Conservation (phyloP, 2,329 filamentous ascomycete genomes). For the Zasmidium citrigriseum region DNA sequence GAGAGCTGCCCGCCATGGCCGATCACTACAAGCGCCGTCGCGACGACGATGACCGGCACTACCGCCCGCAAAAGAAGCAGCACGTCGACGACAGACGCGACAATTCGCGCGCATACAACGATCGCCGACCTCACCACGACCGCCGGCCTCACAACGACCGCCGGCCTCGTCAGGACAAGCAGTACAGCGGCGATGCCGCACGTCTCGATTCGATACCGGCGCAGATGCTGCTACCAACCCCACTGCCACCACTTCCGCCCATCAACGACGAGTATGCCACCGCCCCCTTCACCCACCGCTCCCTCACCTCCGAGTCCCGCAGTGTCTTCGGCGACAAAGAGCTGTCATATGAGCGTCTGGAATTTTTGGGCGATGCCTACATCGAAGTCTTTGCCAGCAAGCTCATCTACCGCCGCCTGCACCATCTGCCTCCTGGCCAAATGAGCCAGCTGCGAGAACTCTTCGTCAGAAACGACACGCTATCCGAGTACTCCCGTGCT, state of each 20-base stretch:
- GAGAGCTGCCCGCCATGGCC: constrained; percentile 26
- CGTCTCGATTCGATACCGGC: neutral
- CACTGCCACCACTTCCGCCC: constrained; percentile 32
- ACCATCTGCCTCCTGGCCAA: constrained; percentile 64
- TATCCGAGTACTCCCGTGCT: constrained; percentile 66
- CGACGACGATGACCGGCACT: too few species aligned
- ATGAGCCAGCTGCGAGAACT: constrained; percentile 75
- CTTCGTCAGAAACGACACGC: constrained; percentile 77
- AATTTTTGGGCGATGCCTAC: constrained; percentile 87
- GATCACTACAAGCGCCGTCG: constrained; percentile 6
- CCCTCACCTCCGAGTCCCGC: constrained; percentile 23
- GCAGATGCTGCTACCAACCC: neutral
- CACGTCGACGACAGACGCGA: constrained; percentile 15
- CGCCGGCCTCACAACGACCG: neutral
- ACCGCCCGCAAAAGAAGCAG: neutral
- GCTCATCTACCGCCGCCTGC: constrained; percentile 74
- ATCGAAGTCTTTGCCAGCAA: constrained; percentile 74
- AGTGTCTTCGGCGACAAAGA: constrained; percentile 26
- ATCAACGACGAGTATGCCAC: constrained; percentile 19
- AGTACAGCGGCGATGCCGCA: neutral
- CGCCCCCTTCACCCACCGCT: constrained; percentile 36
- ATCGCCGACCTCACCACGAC: neutral
- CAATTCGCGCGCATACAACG: constrained; percentile 9
- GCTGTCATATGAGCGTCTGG: constrained; percentile 73
- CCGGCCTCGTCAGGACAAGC: neutral